These are phyloP conservation scores for Trametes sanguinea DNA, from an alignment of 768 basidiomycete species.

Conservation along the genomic window DNA sequence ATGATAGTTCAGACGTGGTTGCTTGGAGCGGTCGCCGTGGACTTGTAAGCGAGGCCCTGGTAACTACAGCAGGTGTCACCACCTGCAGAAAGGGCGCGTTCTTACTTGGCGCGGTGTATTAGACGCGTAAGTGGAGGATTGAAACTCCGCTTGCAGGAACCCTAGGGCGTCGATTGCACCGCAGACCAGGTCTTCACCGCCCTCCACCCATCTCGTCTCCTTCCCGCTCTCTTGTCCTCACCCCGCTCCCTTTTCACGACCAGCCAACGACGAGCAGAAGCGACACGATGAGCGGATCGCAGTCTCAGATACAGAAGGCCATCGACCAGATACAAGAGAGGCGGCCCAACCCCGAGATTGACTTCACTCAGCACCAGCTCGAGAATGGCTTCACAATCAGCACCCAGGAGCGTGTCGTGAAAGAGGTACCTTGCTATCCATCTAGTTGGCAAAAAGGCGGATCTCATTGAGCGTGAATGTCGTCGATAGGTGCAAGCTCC, in stretches of 20 bases:
- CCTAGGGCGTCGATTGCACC: conserved; percentile 19
- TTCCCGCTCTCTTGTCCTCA: conserved; percentile 20
- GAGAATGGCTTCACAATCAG: conserved; percentile 91
- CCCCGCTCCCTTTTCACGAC: conserved; percentile 9
- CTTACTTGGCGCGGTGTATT: not conserved
- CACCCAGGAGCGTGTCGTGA: conserved; percentile 94
- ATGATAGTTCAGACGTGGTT: not conserved
- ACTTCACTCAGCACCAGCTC: conserved; percentile 89
- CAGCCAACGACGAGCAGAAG: conserved; percentile 12
- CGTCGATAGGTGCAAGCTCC: conserved; percentile 89
- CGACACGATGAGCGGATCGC: conserved; percentile 30
- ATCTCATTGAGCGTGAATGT: not conserved
- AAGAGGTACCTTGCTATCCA: conserved; percentile 70
- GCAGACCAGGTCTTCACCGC: conserved; percentile 22
- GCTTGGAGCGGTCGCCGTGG: not conserved
- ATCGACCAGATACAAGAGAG: conserved; percentile 63
- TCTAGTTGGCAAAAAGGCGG: not conserved
- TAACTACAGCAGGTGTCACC: too few species aligned
- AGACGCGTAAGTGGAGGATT: conserved; percentile 15
- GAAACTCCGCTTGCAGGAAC: conserved; percentile 21
- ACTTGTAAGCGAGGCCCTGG: not conserved
- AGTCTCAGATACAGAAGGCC: conserved; percentile 62
- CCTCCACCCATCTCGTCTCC: conserved; percentile 15
- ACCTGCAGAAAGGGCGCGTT: too few species aligned
- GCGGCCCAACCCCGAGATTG: conserved; percentile 60